Evolutionary conservation across 2,329 filamentous ascomycete species (phyloP), one percentile per base, ranked within the genome.

Genomic region (Fusarium sororula): DNA sequence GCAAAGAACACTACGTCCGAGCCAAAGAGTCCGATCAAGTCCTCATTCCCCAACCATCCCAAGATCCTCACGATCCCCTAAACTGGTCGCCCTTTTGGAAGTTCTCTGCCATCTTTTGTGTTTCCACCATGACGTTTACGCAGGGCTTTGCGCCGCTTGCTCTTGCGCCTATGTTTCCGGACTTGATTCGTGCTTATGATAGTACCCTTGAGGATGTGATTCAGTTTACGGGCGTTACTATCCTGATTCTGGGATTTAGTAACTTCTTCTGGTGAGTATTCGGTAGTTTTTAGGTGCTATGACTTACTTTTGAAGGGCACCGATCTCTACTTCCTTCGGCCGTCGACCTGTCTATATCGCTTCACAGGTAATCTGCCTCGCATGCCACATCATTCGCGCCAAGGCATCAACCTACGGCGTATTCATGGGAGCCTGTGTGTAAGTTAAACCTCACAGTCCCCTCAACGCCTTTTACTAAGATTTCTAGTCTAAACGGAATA

Each of bases 1-100:
- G 72, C 22, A 68, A 66, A 32, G 59, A 74, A 26, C 70, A 72
- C 17, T 74, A 57, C 13, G 67, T 74, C 47, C 63, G 67, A 50
- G 67, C 32, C 51, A 68, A 73, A 47, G 45, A 64, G 30, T 71
- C 72, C 0, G 47, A 74, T 20, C 56, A 62, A 18, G 72, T 74
- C n/a, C 70, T 74, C 41, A 51, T 74, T 28, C 72, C 72, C 4
- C 67, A 74, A 9, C 70, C 72, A 32, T 65, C 63, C 2, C 45
- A 39, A 3, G 63, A 63, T 17, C 63, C 47, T 17, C 58, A 65
- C 7, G 63, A 65, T 20, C 63, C 63, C 30, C 63, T 65, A 3
- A 65, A 65, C n/a, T 65, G 63, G 63, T 38, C 38, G 1, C 47
- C 58, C 1, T 39, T 65, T 10, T 65, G 63, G 63, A 65, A 65